phyloP scores from a whole-genome alignment of 2,329 filamentous ascomycete genomes.

The Epicoccum sorghinum region DNA sequence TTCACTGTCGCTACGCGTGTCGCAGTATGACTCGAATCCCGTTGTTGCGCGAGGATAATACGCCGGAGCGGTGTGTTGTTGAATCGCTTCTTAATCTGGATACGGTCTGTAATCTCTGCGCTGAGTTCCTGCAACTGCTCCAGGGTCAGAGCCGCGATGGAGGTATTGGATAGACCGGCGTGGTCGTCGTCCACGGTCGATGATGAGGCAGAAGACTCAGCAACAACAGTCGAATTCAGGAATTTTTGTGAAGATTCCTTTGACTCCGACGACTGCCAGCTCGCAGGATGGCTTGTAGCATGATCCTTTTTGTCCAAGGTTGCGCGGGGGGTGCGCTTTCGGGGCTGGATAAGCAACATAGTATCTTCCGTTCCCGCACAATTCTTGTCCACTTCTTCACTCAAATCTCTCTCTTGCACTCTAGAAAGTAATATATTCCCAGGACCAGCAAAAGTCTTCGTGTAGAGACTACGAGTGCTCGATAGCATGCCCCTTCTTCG shows the following conservation, averaged over 20 bases:
- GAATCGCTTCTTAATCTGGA: constrained; percentile 10
- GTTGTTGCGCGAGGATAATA: background rate
- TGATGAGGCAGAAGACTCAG: background rate
- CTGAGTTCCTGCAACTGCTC: constrained; percentile 8
- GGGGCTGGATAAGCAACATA: constrained; percentile 10
- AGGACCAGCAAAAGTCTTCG: constrained; percentile 4
- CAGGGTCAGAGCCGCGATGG: background rate
- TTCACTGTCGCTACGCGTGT: background rate
- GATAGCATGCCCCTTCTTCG: constrained; percentile 10
- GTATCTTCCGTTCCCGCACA: background rate
- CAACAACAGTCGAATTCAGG: background rate
- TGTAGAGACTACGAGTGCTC: constrained; percentile 4
- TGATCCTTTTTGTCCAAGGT: background rate
- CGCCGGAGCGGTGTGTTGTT: constrained; percentile 14
- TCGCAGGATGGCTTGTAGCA: background rate
- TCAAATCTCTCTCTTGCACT: background rate
- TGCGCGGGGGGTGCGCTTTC: constrained; percentile 1
- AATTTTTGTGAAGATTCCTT: background rate
- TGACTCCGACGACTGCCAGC: background rate
- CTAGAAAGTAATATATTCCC: background rate
- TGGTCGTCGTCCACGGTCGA: background rate
- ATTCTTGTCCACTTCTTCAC: background rate
- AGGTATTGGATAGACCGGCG: background rate
- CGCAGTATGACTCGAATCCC: background rate
- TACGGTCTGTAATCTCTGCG: background rate